A percentile compares a stretch with the other conserved stretches of the same genome.
These are phyloP conservation scores for Diaporthe amygdali DNA, from an alignment of 2,329 filamentous ascomycete species.

Conservation along the genomic window DNA sequence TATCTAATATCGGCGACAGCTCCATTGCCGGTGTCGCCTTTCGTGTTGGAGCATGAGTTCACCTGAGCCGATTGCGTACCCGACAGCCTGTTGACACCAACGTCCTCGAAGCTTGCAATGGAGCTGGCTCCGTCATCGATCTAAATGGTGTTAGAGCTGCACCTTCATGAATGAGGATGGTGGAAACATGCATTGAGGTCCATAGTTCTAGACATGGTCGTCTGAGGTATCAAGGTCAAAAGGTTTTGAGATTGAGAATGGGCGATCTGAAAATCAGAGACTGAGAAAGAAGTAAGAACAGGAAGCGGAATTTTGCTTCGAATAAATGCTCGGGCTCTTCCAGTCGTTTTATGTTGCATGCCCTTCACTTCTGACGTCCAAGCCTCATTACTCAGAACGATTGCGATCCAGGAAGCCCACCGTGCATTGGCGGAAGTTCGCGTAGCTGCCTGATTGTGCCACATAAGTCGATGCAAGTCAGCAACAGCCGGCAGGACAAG, in stretches of 20 bases:
- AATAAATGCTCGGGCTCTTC: neutral
- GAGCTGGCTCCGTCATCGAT: constrained; percentile 35
- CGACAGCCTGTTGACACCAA: constrained; percentile 24
- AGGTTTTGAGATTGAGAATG: neutral
- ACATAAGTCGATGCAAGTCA: neutral
- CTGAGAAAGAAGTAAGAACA: neutral
- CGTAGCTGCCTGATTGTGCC: neutral
- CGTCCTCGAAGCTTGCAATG: constrained; percentile 40
- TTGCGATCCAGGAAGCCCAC: too few species aligned
- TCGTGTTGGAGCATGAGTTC: neutral
- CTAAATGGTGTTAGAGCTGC: neutral
- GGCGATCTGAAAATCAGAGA: neutral
- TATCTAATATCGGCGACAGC: constrained; percentile 48
- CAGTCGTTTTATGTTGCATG: neutral
- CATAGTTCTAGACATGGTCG: neutral
- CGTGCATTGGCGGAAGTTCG: neutral
- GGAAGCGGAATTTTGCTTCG: neutral
- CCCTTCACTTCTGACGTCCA: neutral
- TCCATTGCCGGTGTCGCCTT: constrained; percentile 19
- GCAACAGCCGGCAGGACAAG: neutral
- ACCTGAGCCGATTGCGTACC: constrained; percentile 24
- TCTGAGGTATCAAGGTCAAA: too few species aligned
- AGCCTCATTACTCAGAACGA: neutral
- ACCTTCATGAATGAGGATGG: too few species aligned
- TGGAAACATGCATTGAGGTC: neutral